Conservation (phyloP, 2,329 filamentous ascomycete species). For the Neopestalotiopsis sp. region DNA sequence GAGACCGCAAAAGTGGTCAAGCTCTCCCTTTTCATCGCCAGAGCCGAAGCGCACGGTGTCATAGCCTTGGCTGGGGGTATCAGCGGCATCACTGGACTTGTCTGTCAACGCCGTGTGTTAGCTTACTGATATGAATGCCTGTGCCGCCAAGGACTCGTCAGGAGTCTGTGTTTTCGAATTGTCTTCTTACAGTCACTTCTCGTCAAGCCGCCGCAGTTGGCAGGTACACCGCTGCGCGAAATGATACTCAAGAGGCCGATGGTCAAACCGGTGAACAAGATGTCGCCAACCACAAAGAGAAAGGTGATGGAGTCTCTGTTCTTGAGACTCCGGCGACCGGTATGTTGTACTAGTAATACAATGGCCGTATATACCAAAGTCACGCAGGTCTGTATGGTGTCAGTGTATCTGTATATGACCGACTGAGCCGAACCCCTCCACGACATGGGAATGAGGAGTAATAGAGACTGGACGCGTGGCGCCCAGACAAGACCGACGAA, state of each 20-base stretch:
- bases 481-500: background rate
- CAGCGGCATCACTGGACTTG: constrained; percentile 17
- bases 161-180: background rate
- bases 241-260: constrained; percentile 40
- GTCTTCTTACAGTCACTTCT: constrained; percentile 25
- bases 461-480: background rate
- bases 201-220: constrained; percentile 39
- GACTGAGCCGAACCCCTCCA: constrained; percentile 1
- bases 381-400: constrained; percentile 32
- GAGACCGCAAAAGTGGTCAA: constrained; percentile 36
- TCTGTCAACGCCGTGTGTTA: constrained; percentile 9
- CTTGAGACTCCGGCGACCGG: constrained; percentile 29
- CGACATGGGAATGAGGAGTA: background rate
- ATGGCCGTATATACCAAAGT: constrained; percentile 37
- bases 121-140: constrained; percentile 9
- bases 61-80: constrained; percentile 27
- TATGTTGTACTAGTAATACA: constrained; percentile 37
- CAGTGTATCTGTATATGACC: background rate
- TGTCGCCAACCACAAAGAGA: constrained; percentile 35
- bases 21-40: constrained; percentile 28
- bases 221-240: constrained; percentile 38
- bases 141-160: background rate
- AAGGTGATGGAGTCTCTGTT: constrained; percentile 29
- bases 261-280: constrained; percentile 34
- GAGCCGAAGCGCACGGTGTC: constrained; percentile 37